Percentiles rank a stretch among this genome's conserved stretches.
Evolutionary conservation across 2,329 filamentous ascomycete genomes (phyloP).

Genomic region (Elsinoe necatrix): DNA sequence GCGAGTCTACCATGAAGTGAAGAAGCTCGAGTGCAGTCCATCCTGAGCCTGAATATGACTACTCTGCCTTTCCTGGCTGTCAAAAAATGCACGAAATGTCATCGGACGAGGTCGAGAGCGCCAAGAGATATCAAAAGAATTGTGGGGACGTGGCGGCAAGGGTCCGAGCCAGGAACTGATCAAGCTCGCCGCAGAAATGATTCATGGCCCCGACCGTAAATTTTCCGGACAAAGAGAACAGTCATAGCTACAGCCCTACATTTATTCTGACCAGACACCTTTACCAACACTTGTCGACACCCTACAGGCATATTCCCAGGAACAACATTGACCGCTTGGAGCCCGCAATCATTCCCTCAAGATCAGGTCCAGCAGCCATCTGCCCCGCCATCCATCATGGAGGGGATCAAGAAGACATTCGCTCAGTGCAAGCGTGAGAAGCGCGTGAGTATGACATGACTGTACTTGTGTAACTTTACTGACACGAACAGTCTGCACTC

Average conservation of each 20-base stretch:
- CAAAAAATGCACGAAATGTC: not conserved
- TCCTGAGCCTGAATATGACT: not conserved
- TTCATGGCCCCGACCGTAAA: not conserved
- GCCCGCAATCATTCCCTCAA: not conserved
- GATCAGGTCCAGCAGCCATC: not conserved
- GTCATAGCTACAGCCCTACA: not conserved
- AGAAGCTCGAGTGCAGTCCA: too few relatives aligned
- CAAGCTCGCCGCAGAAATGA: constrained; percentile 1
- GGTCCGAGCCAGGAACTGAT: constrained; percentile 12
- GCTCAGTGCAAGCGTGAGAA: constrained; percentile 43
- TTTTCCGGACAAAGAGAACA: constrained; percentile 7
- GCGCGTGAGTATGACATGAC: constrained; percentile 28
- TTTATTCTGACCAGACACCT: not conserved
- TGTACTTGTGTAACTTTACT: not conserved
- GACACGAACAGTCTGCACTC: constrained; percentile 58
- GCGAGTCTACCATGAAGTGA: too few relatives aligned
- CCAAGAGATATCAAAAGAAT: not conserved
- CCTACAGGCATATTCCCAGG: not conserved
- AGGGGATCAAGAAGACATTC: constrained; percentile 43
- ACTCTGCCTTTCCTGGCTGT: not conserved
- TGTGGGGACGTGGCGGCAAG: constrained; percentile 3
- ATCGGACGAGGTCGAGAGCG: not conserved
- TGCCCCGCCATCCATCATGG: constrained; percentile 30
- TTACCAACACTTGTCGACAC: not conserved
- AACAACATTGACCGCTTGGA: not conserved